Conservation (phyloP, 2,329 filamentous ascomycete genomes). For the Pseudopithomyces maydicus region DNA sequence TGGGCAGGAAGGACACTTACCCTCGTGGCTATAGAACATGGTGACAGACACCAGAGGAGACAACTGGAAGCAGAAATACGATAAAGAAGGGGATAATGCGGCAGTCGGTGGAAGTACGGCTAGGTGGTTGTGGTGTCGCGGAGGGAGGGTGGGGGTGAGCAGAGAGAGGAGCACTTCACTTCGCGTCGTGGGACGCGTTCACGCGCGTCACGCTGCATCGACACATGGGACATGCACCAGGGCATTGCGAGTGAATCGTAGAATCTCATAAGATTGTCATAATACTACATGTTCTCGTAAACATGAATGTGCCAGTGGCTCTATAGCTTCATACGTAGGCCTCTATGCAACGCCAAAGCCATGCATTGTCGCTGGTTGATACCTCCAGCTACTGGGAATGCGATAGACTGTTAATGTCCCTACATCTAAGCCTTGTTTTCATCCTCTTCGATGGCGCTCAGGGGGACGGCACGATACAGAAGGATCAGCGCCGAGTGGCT, state of each 20-base stretch:
- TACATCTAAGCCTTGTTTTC: constrained; percentile 36
- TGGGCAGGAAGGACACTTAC: constrained; percentile 56
- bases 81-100: not conserved
- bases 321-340: constrained; percentile 19
- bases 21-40: constrained; percentile 98
- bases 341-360: constrained; percentile 38
- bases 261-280: not conserved
- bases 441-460: constrained; percentile 63
- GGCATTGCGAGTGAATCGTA: not conserved
- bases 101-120: not conserved
- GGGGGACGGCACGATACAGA: constrained; percentile 74
- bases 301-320: constrained; percentile 11
- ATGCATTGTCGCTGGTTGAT: constrained; percentile 11
- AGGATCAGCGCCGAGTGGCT: constrained; percentile 82
- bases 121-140: not conserved
- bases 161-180: not conserved
- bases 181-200: not conserved
- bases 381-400: constrained; percentile 13
- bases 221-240: not conserved
- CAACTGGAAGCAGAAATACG: not conserved
- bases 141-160: not conserved
- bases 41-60: constrained; percentile 23
- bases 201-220: not conserved
- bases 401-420: constrained; percentile 5
- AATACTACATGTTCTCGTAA: constrained; percentile 3